Percentiles rank a stretch among this genome's conserved stretches.
phyloP scores from a whole-genome alignment of 345 rosid species.

The Ailanthus altissimus region DNA sequence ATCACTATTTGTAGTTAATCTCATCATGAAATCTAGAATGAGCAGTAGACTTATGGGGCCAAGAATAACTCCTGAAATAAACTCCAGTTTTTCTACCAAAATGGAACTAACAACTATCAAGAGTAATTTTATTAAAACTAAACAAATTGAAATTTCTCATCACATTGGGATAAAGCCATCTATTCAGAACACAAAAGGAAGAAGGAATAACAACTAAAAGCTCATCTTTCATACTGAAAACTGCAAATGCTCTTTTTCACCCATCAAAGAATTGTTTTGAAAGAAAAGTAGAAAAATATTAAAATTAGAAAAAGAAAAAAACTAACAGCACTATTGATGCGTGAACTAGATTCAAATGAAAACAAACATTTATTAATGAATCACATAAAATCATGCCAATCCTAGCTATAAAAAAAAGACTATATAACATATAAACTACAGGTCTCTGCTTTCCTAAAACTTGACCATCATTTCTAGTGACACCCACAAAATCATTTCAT shows the following conservation, averaged over 20 bases:
- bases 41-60: not conserved
- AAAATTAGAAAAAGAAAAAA: not conserved
- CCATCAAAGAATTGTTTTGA: not conserved
- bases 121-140: not conserved
- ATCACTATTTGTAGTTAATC: no score
- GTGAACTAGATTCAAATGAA: not conserved
- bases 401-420: not conserved
- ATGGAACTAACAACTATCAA: no score
- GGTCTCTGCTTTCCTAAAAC: conserved; percentile 2
- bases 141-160: not conserved
- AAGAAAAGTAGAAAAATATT: not conserved
- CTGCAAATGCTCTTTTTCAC: not conserved
- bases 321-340: not conserved
- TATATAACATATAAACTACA: not conserved
- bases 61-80: not conserved
- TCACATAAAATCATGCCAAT: not conserved
- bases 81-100: not conserved
- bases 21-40: not conserved
- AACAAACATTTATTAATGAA: no score
- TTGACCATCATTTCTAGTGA: no score
- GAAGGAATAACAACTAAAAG: not conserved
- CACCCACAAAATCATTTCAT: not conserved
- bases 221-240: not conserved
- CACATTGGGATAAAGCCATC: not conserved
- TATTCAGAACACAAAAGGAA: not conserved